Conservation (phyloP, 164 flowering plant species). For the Macadamia tetraphylla region DNA sequence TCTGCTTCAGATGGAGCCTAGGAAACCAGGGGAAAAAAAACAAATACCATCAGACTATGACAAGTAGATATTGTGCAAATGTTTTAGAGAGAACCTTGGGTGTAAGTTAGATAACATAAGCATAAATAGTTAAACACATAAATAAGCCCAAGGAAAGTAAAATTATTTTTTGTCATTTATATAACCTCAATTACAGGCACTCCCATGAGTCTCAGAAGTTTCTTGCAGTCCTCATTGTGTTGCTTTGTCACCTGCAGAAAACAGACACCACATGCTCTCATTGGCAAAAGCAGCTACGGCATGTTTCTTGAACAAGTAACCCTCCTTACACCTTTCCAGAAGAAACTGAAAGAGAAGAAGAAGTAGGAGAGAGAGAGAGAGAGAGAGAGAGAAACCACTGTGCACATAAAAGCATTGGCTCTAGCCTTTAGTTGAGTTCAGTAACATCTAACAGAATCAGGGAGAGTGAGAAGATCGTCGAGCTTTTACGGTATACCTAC, state of each 20-base stretch:
- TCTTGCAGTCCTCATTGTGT: conserved; percentile 97
- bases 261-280: conserved; percentile 3
- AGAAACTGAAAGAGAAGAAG: neutral
- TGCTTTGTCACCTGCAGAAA: conserved; percentile 76
- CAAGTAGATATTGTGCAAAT: neutral
- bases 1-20: conserved; percentile 99
- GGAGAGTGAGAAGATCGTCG: too few species aligned
- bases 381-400: too few species aligned
- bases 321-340: neutral
- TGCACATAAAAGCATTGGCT: too few species aligned
- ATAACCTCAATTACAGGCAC: conserved; percentile 92
- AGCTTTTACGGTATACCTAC: too few species aligned
- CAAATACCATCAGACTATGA: neutral
- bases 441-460: too few species aligned
- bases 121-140: neutral
- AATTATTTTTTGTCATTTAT: conserved; percentile 1
- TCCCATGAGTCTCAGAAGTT: conserved; percentile 88
- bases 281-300: neutral
- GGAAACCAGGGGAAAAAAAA: conserved; percentile 6
- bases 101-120: neutral
- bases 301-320: neutral
- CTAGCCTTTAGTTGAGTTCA: too few species aligned
- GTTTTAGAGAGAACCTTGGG: neutral
- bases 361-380: neutral
- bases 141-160: neutral